Evolutionary conservation across 1,284 basidiomycete species (phyloP).

Genomic region (Trichosporon sp.): DNA sequence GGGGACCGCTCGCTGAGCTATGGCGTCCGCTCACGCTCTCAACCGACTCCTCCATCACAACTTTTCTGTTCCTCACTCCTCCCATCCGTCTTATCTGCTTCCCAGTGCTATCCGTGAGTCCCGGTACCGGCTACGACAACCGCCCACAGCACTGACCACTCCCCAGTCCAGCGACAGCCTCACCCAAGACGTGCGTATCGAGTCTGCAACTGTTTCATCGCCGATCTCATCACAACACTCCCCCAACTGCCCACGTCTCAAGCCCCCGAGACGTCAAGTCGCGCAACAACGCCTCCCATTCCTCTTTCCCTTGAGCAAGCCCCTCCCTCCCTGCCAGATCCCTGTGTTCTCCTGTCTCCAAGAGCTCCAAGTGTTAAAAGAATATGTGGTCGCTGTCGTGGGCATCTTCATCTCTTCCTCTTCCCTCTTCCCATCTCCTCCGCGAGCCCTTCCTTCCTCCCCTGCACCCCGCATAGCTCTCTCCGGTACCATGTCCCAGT

Average conservation of each 20-base stretch:
- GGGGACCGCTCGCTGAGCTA: not conserved
- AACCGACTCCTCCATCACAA: not conserved
- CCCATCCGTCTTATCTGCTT: not conserved
- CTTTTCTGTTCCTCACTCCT: not conserved
- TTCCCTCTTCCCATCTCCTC: not conserved
- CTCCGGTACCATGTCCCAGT: not conserved
- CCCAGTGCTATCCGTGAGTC: not conserved
- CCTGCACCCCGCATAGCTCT: not conserved
- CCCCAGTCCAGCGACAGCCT: not conserved
- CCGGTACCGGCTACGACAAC: not conserved
- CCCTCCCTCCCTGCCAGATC: not conserved
- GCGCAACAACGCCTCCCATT: not conserved
- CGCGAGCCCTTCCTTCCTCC: constrained; percentile 4
- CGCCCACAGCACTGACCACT: not conserved
- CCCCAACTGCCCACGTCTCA: not conserved
- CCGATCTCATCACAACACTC: not conserved
- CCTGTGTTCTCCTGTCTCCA: not conserved
- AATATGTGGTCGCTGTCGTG: not conserved
- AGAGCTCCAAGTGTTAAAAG: not conserved
- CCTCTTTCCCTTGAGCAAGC: not conserved
- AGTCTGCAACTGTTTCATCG: not conserved
- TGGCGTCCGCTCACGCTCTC: not conserved
- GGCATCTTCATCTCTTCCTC: constrained; percentile 4
- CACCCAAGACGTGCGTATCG: not conserved
- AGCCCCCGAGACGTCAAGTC: not conserved